Conservation (phyloP, 768 basidiomycete genomes). For the Rhodotorula babjevae region DNA sequence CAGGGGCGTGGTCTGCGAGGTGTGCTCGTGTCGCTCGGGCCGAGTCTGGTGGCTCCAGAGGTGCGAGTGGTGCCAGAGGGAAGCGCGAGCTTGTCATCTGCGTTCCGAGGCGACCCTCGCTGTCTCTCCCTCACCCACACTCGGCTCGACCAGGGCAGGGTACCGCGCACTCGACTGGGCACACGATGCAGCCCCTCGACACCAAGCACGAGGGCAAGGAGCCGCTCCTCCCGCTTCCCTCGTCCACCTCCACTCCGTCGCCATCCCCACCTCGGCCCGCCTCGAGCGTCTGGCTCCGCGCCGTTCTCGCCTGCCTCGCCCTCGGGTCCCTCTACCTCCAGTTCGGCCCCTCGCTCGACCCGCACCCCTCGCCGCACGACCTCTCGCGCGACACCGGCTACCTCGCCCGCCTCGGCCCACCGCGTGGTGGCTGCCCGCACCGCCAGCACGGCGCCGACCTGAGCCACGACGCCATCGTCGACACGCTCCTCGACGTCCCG, state of each 20-base stretch:
- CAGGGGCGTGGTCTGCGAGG: too few relatives aligned
- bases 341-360: neutral
- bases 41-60: too few relatives aligned
- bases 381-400: too few relatives aligned
- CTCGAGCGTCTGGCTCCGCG: neutral
- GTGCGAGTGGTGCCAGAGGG: too few relatives aligned
- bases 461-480: neutral
- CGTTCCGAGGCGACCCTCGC: too few relatives aligned
- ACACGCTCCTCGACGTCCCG: neutral
- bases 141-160: too few relatives aligned
- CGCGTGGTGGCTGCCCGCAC: neutral
- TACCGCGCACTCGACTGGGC: too few relatives aligned
- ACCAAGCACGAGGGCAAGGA: neutral
- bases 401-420: neutral
- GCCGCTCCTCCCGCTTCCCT: neutral
- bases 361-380: neutral
- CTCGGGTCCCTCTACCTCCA: neutral
- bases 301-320: neutral
- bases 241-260: neutral
- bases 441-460: neutral
- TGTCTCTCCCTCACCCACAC: too few relatives aligned
- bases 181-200: too few relatives aligned
- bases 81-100: too few relatives aligned
- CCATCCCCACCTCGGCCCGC: neutral
- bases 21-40: too few relatives aligned